These are phyloP conservation scores for Rhodofomes roseus DNA, from an alignment of 1,284 basidiomycete genomes.

Conservation along the genomic window DNA sequence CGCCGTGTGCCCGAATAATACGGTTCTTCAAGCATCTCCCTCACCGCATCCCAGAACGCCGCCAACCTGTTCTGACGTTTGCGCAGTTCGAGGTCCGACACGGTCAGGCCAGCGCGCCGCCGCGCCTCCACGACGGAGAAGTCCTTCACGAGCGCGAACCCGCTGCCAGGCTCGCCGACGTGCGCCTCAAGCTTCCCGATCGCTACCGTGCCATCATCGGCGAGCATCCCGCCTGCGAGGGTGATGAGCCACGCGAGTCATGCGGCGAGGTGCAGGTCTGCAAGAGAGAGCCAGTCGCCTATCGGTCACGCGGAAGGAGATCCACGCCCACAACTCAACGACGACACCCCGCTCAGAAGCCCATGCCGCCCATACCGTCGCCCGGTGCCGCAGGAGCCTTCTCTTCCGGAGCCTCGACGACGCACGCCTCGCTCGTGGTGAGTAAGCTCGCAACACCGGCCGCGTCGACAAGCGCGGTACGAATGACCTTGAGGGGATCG, in stretches of 20 bases:
- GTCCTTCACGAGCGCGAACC: constrained; percentile 35
- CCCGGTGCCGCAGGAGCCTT: constrained; percentile 48
- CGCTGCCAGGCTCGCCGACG: too few relatives aligned
- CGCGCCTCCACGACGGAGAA: too few relatives aligned
- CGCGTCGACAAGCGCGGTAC: constrained; percentile 89
- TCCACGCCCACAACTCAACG: neutral
- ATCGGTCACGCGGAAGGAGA: constrained; percentile 6
- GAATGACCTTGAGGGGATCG: constrained; percentile 90
- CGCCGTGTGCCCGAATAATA: too few relatives aligned
- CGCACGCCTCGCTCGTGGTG: constrained; percentile 90
- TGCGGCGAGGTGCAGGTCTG: too few relatives aligned
- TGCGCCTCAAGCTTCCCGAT: too few relatives aligned
- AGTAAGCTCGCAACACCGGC: constrained; percentile 85
- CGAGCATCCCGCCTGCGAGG: too few relatives aligned
- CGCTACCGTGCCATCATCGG: too few relatives aligned
- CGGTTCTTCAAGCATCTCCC: too few relatives aligned
- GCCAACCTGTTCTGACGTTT: constrained; percentile 33
- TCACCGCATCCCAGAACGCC: too few relatives aligned
- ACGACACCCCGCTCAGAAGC: constrained; percentile 27
- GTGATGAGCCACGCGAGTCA: too few relatives aligned
- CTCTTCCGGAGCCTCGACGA: constrained; percentile 90
- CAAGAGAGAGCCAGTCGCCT: constrained; percentile 78
- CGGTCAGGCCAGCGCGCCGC: constrained; percentile 25
- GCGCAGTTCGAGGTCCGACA: constrained; percentile 15
- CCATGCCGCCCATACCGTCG: constrained; percentile 48